Percentiles rank a stretch among this genome's conserved stretches.
Conservation (phyloP, 441 rosid species). For the Eutrema salsugineum region DNA sequence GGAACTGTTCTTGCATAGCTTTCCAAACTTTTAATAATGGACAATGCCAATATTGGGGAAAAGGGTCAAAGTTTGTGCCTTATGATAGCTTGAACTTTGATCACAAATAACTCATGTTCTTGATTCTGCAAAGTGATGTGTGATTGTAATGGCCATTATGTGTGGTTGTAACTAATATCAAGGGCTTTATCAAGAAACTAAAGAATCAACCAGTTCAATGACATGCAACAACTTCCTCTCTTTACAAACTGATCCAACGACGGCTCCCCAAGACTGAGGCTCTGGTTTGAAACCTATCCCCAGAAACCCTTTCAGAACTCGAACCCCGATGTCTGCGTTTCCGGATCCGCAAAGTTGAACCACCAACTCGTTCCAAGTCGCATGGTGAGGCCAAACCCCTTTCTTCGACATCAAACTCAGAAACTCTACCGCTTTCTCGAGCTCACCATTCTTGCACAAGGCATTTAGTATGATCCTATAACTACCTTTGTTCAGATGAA, state of each 20-base stretch:
- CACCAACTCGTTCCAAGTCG: slow-evolving; percentile 73
- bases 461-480: slow-evolving; percentile 74
- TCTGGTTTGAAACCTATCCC: slow-evolving; percentile 65
- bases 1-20: too few species aligned
- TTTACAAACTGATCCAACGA: slow-evolving; percentile 51
- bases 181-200: slow-evolving; percentile 23
- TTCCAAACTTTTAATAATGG: background rate
- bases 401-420: slow-evolving; percentile 56
- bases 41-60: slow-evolving; percentile 47
- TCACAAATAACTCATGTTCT: slow-evolving; percentile 28
- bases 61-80: slow-evolving; percentile 31
- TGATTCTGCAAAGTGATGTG: slow-evolving; percentile 8
- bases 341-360: slow-evolving; percentile 50
- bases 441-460: slow-evolving; percentile 50
- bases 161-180: too few species aligned
- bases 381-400: slow-evolving; percentile 69
- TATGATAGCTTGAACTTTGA: slow-evolving; percentile 25
- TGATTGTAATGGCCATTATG: background rate
- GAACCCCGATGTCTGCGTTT: slow-evolving; percentile 47
- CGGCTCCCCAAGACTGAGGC: slow-evolving; percentile 52
- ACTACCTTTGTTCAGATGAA: slow-evolving; percentile 66
- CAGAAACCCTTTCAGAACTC: slow-evolving; percentile 39
- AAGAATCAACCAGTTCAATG: slow-evolving; percentile 57
- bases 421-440: slow-evolving; percentile 54
- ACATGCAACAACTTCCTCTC: slow-evolving; percentile 64